Percentiles rank a stretch among this genome's conserved stretches.
Evolutionary conservation across 371 early-diverging fungal species (phyloP).

Genomic region (Syncephalastrum contaminatum): DNA sequence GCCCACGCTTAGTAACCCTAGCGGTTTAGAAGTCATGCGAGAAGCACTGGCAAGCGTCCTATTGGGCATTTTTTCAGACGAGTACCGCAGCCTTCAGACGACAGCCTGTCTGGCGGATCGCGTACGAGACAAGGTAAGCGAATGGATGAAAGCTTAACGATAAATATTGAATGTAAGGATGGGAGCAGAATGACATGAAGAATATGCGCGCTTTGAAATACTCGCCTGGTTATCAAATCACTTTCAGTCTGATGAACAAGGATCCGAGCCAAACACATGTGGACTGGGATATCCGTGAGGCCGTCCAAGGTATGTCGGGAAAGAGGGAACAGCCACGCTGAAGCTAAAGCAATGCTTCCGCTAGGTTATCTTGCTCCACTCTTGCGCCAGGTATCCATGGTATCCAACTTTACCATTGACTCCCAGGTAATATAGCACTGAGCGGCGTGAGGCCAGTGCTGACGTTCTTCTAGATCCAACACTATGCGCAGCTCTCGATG

Average conservation of each 20-base stretch:
- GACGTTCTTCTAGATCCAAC: constrained; percentile 49
- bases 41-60: constrained; percentile 6
- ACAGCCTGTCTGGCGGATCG: constrained; percentile 10
- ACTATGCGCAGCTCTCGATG: constrained; percentile 71
- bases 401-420: constrained; percentile 59
- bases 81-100: constrained; percentile 12
- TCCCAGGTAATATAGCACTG: constrained; percentile 48
- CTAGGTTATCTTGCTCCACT: constrained; percentile 51
- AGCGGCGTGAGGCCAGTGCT: too few species aligned
- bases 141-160: constrained; percentile 2
- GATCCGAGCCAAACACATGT: constrained; percentile 60
- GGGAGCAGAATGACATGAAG: constrained; percentile 47
- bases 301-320: constrained; percentile 52
- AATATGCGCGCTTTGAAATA: constrained; percentile 75
- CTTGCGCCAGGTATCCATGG: constrained; percentile 41
- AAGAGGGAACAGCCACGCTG: neutral
- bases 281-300: constrained; percentile 75
- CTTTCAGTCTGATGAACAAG: constrained; percentile 78
- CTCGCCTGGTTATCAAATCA: constrained; percentile 73
- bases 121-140: constrained; percentile 18
- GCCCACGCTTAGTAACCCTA: too few species aligned
- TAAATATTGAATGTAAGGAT: neutral
- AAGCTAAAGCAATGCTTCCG: neutral
- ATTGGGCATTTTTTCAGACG: constrained; percentile 12
- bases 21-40: too few species aligned